Conservation (phyloP, 495 filamentous ascomycete species). For the Oidiodendron maius region DNA sequence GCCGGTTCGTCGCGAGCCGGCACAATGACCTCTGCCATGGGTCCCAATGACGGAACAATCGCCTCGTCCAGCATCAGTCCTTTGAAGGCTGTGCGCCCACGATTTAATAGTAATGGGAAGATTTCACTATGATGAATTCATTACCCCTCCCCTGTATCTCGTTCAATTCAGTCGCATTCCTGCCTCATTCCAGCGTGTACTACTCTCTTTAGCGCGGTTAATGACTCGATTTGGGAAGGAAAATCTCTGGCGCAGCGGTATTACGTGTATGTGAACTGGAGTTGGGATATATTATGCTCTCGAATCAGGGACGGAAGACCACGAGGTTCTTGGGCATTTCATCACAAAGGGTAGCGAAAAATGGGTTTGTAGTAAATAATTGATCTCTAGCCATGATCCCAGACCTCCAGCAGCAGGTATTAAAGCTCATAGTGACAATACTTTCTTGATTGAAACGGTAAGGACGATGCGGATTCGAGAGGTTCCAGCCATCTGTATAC, state of each 20-base stretch:
- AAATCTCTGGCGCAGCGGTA: conserved; percentile 3
- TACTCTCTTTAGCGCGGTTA: conserved; percentile 8
- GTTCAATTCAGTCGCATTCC: not conserved
- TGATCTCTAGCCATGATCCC: too few species aligned
- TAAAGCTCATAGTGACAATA: too few species aligned
- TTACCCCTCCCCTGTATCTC: not conserved
- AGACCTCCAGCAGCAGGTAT: too few species aligned
- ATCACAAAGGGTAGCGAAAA: not conserved
- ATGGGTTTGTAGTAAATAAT: too few species aligned
- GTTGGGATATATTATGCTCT: conserved; percentile 8
- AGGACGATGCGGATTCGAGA: too few species aligned
- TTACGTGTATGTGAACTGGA: conserved; percentile 5
- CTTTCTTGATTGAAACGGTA: too few species aligned
- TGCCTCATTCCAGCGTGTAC: conserved; percentile 7
- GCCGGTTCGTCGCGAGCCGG: conserved; percentile 18
- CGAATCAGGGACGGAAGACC: not conserved
- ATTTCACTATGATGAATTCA: conserved; percentile 14
- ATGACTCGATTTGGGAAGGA: not conserved
- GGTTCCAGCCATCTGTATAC: too few species aligned
- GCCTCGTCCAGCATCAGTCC: conserved; percentile 18
- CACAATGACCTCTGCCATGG: conserved; percentile 22
- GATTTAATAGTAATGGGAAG: conserved; percentile 23
- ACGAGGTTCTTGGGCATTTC: not conserved
- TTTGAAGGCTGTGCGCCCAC: conserved; percentile 10
- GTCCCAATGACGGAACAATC: conserved; percentile 19